These are phyloP conservation scores for Arthrobotrys conoides DNA, from an alignment of 2,329 filamentous ascomycete genomes.

Conservation along the genomic window DNA sequence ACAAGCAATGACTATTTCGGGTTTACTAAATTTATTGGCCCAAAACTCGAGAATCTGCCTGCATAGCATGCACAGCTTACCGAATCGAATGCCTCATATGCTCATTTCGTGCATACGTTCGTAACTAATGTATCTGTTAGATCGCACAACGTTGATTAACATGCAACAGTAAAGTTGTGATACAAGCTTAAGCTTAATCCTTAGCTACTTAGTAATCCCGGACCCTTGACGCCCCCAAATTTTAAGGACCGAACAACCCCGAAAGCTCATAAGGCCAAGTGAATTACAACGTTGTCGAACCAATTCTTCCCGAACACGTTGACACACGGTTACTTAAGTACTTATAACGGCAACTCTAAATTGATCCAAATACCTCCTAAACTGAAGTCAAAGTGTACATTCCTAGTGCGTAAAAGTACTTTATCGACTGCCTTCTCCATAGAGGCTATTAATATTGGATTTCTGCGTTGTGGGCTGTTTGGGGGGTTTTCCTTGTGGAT, in stretches of 20 bases:
- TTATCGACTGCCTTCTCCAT: slow-evolving; percentile 8
- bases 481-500: slow-evolving; percentile 3
- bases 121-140: background rate
- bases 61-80: background rate
- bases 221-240: background rate
- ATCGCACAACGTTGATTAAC: slow-evolving; percentile 12
- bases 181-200: slow-evolving; percentile 30
- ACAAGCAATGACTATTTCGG: too few species aligned
- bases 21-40: too few species aligned
- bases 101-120: background rate
- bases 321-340: background rate
- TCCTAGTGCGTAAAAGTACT: slow-evolving; percentile 16
- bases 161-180: slow-evolving; percentile 3
- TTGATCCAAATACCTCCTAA: background rate
- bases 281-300: background rate
- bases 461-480: slow-evolving; percentile 15
- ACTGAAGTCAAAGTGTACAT: background rate
- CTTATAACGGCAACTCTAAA: background rate
- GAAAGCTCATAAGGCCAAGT: background rate
- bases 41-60: too few species aligned
- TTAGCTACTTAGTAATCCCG: background rate
- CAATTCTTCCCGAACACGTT: background rate
- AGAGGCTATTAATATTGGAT: background rate
- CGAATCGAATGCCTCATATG: background rate
- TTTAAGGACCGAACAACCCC: slow-evolving; percentile 4